Conservation (phyloP, 441 rosid genomes). For the Breynia disticha region DNA sequence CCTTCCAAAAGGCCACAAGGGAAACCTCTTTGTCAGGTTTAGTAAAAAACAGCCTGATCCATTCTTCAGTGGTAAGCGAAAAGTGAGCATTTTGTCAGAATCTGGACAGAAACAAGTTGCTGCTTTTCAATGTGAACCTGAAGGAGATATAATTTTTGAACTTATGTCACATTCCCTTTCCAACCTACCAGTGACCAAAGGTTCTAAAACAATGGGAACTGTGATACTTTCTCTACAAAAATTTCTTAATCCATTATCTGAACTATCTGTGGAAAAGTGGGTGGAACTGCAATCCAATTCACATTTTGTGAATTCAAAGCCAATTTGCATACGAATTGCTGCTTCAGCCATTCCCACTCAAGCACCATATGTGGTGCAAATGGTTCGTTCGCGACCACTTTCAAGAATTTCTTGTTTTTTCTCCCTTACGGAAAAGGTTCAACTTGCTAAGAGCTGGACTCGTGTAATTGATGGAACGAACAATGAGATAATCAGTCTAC, state of each 20-base stretch:
- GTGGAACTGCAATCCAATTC: conserved; percentile 47
- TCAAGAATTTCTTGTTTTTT: conserved; percentile 39
- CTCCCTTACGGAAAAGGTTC: conserved; percentile 33
- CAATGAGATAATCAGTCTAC: conserved; percentile 51
- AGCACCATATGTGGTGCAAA: conserved; percentile 39
- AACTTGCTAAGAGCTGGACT: conserved; percentile 31
- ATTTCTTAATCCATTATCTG: conserved; percentile 43
- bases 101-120: conserved; percentile 52
- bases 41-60: conserved; percentile 58
- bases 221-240: conserved; percentile 46
- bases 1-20: conserved; percentile 55
- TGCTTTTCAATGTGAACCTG: conserved; percentile 66
- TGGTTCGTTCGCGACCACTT: conserved; percentile 34
- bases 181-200: conserved; percentile 29
- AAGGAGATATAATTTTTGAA: conserved; percentile 63
- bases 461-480: conserved; percentile 39
- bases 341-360: conserved; percentile 50
- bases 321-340: conserved; percentile 54
- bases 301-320: conserved; percentile 28
- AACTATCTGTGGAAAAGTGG: conserved; percentile 67
- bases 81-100: conserved; percentile 50
- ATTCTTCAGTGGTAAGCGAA: conserved; percentile 44
- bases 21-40: conserved; percentile 42
- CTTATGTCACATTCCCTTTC: conserved; percentile 47
- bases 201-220: conserved; percentile 43